phyloP scores from a whole-genome alignment of 108 stramenopile species.

The Chaetoceros muelleri region DNA sequence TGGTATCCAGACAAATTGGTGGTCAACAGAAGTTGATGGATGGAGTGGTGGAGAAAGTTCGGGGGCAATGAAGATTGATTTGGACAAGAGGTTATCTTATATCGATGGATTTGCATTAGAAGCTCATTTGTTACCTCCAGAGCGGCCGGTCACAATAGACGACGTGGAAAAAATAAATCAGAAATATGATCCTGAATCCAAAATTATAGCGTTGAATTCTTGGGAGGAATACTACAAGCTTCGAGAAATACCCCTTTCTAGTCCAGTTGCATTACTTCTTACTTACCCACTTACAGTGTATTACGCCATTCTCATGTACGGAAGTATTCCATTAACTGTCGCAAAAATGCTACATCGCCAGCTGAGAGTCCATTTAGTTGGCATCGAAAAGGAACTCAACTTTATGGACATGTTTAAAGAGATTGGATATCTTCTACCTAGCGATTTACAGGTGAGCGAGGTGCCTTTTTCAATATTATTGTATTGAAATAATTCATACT shows the following conservation, averaged over 20 bases:
- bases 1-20: conserved; percentile 29
- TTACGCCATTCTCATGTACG: conserved; percentile 53
- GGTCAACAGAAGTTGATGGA: conserved; percentile 64
- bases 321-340: conserved; percentile 61
- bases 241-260: conserved; percentile 38
- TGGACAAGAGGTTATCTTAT: conserved; percentile 35
- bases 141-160: conserved; percentile 22
- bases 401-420: conserved; percentile 80
- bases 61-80: conserved; percentile 49
- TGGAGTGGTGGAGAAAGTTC: conserved; percentile 60
- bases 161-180: conserved; percentile 17
- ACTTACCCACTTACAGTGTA: conserved; percentile 81
- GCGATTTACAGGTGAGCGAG: conserved; percentile 34
- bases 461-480: background rate
- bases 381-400: conserved; percentile 81
- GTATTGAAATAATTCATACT: background rate
- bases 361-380: conserved; percentile 70
- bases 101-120: conserved; percentile 55
- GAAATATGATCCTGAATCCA: conserved; percentile 6
- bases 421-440: conserved; percentile 50
- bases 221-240: conserved; percentile 77
- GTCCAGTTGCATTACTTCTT: conserved; percentile 58
- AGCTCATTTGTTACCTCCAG: conserved; percentile 35
- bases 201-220: conserved; percentile 32
- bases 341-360: conserved; percentile 64